Conservation (phyloP, 1,139 yeast species). For the Scheffersomyces insectosa region DNA sequence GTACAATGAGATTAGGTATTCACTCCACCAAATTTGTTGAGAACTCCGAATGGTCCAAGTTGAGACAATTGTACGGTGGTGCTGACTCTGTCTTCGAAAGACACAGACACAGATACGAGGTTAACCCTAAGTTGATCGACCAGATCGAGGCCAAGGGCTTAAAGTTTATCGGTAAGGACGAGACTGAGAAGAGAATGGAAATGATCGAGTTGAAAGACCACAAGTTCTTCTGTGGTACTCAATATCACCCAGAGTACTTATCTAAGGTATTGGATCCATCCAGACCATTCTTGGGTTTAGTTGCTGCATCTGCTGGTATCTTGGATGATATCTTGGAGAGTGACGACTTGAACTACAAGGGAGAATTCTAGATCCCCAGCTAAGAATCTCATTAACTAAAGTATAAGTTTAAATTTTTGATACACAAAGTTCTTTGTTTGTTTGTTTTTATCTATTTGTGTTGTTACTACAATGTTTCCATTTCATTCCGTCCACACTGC, state of each 20-base stretch:
- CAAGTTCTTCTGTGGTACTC: slow-evolving; percentile 93
- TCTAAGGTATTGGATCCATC: slow-evolving; percentile 97
- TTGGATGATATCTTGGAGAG: slow-evolving; percentile 59
- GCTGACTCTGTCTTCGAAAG: slow-evolving; percentile 77
- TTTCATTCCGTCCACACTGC: no score
- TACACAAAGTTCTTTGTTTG: no score
- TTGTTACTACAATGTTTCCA: no score
- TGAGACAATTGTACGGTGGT: slow-evolving; percentile 81
- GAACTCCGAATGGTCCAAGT: slow-evolving; percentile 66
- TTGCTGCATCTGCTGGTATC: slow-evolving; percentile 87
- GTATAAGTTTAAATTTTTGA: no score
- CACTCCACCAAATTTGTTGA: slow-evolving; percentile 83
- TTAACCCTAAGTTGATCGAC: slow-evolving; percentile 78
- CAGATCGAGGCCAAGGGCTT: slow-evolving; percentile 77
- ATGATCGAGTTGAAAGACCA: slow-evolving; percentile 78
- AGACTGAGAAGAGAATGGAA: slow-evolving; percentile 89
- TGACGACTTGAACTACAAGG: slow-evolving; percentile 46
- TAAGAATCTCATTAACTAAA: no score
- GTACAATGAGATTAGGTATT: slow-evolving; percentile 97
- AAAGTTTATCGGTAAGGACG: slow-evolving; percentile 91
- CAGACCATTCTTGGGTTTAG: slow-evolving; percentile 91
- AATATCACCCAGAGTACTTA: slow-evolving; percentile 96
- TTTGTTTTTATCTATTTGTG: no score
- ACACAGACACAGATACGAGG: slow-evolving; percentile 98
- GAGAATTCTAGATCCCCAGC: slow-evolving; percentile 34